Conservation (phyloP, 2,329 filamentous ascomycete species). For the Onygena corvina region DNA sequence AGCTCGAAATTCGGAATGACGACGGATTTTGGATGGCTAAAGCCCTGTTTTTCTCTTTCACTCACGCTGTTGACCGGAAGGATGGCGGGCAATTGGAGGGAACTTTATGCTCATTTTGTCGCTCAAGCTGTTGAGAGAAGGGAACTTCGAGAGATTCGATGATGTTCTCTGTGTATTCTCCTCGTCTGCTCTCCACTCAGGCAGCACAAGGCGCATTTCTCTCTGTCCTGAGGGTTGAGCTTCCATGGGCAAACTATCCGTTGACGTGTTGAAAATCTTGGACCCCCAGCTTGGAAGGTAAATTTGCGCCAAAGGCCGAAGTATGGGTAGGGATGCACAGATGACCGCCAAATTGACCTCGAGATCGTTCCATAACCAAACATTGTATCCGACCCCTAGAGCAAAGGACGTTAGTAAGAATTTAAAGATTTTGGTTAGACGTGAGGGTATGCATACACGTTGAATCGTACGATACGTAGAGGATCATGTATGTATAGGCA, state of each 20-base stretch:
- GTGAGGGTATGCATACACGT: constrained; percentile 12
- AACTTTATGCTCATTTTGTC: background rate
- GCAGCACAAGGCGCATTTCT: background rate
- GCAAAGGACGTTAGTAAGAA: background rate
- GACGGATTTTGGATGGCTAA: background rate
- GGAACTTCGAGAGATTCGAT: background rate
- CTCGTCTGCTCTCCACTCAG: background rate
- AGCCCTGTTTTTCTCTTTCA: background rate
- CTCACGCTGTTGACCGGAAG: background rate
- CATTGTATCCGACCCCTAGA: constrained; percentile 15
- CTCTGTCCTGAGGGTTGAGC: background rate
- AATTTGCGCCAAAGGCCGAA: constrained; percentile 14
- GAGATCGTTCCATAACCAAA: constrained; percentile 17
- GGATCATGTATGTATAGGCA: constrained; percentile 12
- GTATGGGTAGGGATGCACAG: constrained; percentile 17
- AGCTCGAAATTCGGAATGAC: background rate
- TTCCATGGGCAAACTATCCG: constrained; percentile 3
- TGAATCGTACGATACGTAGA: constrained; percentile 13
- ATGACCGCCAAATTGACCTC: constrained; percentile 19
- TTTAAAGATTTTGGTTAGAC: background rate
- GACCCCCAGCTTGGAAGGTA: constrained; percentile 11
- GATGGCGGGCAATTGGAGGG: background rate
- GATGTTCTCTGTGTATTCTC: background rate
- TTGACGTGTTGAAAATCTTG: background rate
- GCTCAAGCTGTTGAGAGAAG: background rate